Base-by-base conservation (phyloP, 352 stramenopile species). In the Globisporangium yorkense region DNA sequence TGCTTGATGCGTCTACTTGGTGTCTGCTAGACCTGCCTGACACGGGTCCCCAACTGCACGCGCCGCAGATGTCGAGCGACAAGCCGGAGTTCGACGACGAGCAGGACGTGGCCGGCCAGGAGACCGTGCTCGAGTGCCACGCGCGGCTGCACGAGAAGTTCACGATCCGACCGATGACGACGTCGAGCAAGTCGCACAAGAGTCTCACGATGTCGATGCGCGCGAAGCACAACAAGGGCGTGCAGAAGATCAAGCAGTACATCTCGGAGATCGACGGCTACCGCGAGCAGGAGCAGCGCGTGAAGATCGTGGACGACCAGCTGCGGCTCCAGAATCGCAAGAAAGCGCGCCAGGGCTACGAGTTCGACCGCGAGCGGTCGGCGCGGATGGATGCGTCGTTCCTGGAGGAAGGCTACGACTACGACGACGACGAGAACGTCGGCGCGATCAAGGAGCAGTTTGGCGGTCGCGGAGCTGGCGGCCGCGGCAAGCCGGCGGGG, bases 121-220 rank as follows among this genome's bases (percentile, higher is more conserved):
- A 92, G 56, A 88, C 77, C 4, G 83, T 92, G 46, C 63, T 94
- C n/a, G 83, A 94, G 59, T 92, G 80, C 62, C 85, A 94, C 52
- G 76, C 77, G 33, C 81, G 81, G 7, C 65, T 94, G n/a, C 73
- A 83, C 51, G 75, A 90, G 49, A 94, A 94, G 64, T 72, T 94
- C 53, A 94, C 80, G 66, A 93, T 94, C 57, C 83, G 83, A n/a
- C 85, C 85, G 9, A 92, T 89, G 70, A 90, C 85, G 3, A 92
- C 78, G 13, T 70, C 74, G 31, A 91, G 79, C 57, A 91, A 89
- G 67, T 92, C 85, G 29, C 85, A 94, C 72, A 88, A 89, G 65
- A 92, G 81, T 57, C 70, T 94, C 16, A 94, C 80, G 54, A 92
- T 94, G 85, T 93, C 85, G 44, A 92, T 94, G 83, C 83, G 85